Evolutionary conservation across 345 rosid genomes (phyloP).

Genomic region (Dipteronia dyeriana): DNA sequence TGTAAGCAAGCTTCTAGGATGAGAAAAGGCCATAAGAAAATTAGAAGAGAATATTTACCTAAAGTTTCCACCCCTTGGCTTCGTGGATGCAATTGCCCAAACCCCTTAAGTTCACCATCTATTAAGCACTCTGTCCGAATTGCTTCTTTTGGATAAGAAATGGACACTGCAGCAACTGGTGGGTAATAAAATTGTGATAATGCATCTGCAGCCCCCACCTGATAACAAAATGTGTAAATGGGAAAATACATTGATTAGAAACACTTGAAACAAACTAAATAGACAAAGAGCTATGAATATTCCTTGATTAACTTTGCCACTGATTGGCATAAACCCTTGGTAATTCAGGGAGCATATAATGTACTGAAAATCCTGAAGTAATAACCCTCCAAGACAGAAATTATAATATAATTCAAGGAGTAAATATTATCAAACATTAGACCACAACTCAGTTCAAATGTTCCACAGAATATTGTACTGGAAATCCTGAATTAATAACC

Average conservation of each 20-base stretch:
- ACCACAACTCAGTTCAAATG: neutral
- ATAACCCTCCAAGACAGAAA: neutral
- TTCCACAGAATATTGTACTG: neutral
- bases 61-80: slow-evolving; percentile 97
- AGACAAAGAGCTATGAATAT: neutral
- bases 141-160: slow-evolving; percentile 91
- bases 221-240: slow-evolving; percentile 14
- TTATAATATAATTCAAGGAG: neutral
- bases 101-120: slow-evolving; percentile 91
- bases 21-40: neutral
- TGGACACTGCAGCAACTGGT: slow-evolving; percentile 89
- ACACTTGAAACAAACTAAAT: neutral
- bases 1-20: neutral
- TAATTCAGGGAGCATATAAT: neutral
- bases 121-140: slow-evolving; percentile 70
- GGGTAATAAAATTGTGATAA: slow-evolving; percentile 87
- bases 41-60: slow-evolving; percentile 39
- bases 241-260: neutral
- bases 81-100: slow-evolving; percentile 97
- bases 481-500: neutral
- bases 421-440: neutral
- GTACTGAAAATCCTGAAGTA: neutral
- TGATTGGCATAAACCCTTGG: neutral
- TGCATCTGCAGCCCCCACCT: slow-evolving; percentile 79
- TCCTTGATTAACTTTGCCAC: neutral